These are phyloP conservation scores for Ceratocystiopsis sp. DNA, from an alignment of 2,329 filamentous ascomycete species.

Conservation along the genomic window DNA sequence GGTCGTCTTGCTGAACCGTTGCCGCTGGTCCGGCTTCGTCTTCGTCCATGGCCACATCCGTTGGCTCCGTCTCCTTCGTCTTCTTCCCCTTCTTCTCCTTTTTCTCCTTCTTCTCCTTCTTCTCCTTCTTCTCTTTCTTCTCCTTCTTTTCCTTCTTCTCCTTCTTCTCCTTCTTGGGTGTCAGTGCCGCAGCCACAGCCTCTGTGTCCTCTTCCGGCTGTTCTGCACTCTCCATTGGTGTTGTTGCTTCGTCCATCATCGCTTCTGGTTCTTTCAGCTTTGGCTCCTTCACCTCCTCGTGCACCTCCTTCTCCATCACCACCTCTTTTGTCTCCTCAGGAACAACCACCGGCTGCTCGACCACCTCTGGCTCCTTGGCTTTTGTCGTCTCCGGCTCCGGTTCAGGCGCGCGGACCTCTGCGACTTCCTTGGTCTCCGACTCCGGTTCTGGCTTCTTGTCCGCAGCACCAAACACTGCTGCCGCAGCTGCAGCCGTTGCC, in stretches of 20 bases:
- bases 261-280: not conserved
- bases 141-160: not conserved
- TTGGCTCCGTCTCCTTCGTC: not conserved
- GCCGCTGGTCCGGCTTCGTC: not conserved
- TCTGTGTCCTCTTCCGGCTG: not conserved
- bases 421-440: no score
- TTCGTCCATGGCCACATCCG: not conserved
- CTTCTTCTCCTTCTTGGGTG: not conserved
- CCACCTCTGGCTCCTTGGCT: no score
- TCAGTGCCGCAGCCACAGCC: not conserved
- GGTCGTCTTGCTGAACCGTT: conserved; percentile 5
- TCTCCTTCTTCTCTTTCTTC: not conserved
- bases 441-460: no score
- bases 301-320: no score
- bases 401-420: no score
- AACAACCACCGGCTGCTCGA: no score
- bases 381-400: no score
- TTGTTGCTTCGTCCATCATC: not conserved
- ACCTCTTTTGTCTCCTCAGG: no score
- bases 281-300: no score
- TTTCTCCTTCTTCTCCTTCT: conserved; percentile 1
- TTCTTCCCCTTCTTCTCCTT: conserved; percentile 3
- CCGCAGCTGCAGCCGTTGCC: no score
- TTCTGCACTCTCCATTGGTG: not conserved
- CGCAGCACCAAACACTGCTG: no score